These are phyloP conservation scores for Populus euphratica DNA, from an alignment of 345 rosid genomes.

Conservation along the genomic window DNA sequence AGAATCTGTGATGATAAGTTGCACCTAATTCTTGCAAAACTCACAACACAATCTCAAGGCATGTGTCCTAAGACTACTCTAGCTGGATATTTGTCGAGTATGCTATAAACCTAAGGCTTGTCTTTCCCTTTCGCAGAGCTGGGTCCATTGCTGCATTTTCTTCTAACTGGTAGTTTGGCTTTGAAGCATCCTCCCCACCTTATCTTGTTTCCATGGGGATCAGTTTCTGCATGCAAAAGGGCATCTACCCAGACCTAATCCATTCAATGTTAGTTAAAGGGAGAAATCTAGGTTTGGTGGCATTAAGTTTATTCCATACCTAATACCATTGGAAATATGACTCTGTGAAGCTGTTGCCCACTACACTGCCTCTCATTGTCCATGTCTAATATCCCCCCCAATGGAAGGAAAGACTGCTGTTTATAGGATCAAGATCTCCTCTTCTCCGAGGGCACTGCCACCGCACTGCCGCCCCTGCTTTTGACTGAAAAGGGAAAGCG, in stretches of 20 bases:
- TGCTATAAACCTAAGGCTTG: background rate
- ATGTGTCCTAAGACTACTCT: background rate
- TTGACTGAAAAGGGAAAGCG: background rate
- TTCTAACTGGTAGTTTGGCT: no score
- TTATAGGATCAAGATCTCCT: slow-evolving; percentile 1
- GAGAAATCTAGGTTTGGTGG: slow-evolving; percentile 10
- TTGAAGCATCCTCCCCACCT: no score
- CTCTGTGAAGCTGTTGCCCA: slow-evolving; percentile 4
- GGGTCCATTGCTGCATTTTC: background rate
- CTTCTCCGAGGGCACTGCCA: background rate
- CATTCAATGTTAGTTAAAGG: slow-evolving; percentile 10
- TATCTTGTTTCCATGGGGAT: no score
- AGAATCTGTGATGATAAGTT: background rate
- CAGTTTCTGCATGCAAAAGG: background rate
- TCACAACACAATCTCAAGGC: background rate
- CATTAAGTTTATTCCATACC: slow-evolving; percentile 8
- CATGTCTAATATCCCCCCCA: background rate
- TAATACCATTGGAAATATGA: background rate
- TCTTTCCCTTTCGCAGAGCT: background rate
- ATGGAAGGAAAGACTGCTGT: background rate
- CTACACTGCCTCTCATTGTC: background rate
- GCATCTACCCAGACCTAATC: slow-evolving; percentile 12
- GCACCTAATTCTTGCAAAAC: background rate
- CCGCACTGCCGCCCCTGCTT: background rate
- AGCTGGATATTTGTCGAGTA: background rate